Evolutionary conservation across 1,284 basidiomycete genomes (phyloP).

Genomic region (Cyathus olla): DNA sequence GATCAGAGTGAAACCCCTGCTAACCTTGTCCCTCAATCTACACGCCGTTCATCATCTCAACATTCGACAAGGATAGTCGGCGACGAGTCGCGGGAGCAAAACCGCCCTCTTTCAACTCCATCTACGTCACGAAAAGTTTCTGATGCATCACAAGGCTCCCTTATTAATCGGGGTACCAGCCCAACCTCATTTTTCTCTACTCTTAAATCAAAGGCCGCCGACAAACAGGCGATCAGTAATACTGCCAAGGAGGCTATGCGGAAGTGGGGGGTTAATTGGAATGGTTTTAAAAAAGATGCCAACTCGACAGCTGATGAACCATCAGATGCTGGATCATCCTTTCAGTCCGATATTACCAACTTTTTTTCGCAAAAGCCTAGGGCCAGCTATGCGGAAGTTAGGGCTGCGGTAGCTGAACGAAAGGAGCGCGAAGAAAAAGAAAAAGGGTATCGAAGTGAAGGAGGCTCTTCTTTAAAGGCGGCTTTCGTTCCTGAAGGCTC

Average conservation of each 20-base stretch:
- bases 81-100: slow-evolving; percentile 6
- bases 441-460: not conserved
- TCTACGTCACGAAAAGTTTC: slow-evolving; percentile 32
- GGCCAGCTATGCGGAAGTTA: slow-evolving; percentile 76
- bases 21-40: slow-evolving; percentile 16
- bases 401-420: slow-evolving; percentile 75
- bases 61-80: slow-evolving; percentile 31
- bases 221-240: slow-evolving; percentile 86
- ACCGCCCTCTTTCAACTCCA: slow-evolving; percentile 14
- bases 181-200: slow-evolving; percentile 74
- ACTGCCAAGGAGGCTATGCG: slow-evolving; percentile 88
- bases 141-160: slow-evolving; percentile 29
- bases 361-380: slow-evolving; percentile 49
- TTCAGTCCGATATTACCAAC: slow-evolving; percentile 36
- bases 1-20: slow-evolving; percentile 28
- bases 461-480: not conserved
- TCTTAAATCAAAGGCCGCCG: slow-evolving; percentile 79
- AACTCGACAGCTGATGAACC: slow-evolving; percentile 49
- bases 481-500: not conserved
- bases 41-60: slow-evolving; percentile 42
- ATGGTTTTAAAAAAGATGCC: slow-evolving; percentile 65
- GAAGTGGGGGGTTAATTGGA: slow-evolving; percentile 91
- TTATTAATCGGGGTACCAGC: slow-evolving; percentile 42
- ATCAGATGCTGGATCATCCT: slow-evolving; percentile 55
- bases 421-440: slow-evolving; percentile 65